Conservation (phyloP, 441 rosid genomes). For the Gossypium trilobum region DNA sequence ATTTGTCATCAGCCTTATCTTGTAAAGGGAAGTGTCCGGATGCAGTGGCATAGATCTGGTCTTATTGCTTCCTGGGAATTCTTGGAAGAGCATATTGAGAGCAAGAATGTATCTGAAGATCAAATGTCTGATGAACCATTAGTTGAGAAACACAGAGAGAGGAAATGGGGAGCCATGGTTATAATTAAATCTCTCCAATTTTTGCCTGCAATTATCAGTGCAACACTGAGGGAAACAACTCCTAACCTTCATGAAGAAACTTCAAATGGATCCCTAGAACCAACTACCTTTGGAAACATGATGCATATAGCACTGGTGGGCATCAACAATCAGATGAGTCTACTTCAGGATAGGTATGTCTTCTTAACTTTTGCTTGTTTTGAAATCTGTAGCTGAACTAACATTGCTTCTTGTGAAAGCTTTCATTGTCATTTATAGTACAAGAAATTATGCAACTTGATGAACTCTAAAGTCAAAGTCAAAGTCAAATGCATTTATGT, state of each 20-base stretch:
- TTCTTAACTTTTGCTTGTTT: slow-evolving; percentile 10
- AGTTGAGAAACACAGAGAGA: slow-evolving; percentile 67
- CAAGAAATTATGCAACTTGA: not conserved
- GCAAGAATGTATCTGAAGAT: slow-evolving; percentile 55
- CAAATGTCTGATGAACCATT: slow-evolving; percentile 35
- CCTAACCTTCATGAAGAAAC: slow-evolving; percentile 43
- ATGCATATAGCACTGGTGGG: slow-evolving; percentile 96
- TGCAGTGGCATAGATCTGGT: slow-evolving; percentile 99
- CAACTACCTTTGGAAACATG: slow-evolving; percentile 70
- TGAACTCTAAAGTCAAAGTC: not conserved
- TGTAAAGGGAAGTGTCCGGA: slow-evolving; percentile 87
- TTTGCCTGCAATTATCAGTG: slow-evolving; percentile 62
- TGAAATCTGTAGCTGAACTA: slow-evolving; percentile 7
- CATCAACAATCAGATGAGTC: slow-evolving; percentile 93
- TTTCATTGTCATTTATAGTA: not conserved
- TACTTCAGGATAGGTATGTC: slow-evolving; percentile 91
- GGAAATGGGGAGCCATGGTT: slow-evolving; percentile 98
- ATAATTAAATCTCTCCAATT: slow-evolving; percentile 84
- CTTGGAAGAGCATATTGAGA: slow-evolving; percentile 77
- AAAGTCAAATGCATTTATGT: not conserved
- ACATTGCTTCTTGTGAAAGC: not conserved
- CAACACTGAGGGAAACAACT: slow-evolving; percentile 74
- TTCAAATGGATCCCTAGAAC: slow-evolving; percentile 32
- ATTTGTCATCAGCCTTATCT: slow-evolving; percentile 72
- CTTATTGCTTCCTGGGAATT: slow-evolving; percentile 99